A percentile compares a stretch with the other conserved stretches of the same genome.
Conservation (phyloP, 1,284 basidiomycete species). For the Serendipita sp. region DNA sequence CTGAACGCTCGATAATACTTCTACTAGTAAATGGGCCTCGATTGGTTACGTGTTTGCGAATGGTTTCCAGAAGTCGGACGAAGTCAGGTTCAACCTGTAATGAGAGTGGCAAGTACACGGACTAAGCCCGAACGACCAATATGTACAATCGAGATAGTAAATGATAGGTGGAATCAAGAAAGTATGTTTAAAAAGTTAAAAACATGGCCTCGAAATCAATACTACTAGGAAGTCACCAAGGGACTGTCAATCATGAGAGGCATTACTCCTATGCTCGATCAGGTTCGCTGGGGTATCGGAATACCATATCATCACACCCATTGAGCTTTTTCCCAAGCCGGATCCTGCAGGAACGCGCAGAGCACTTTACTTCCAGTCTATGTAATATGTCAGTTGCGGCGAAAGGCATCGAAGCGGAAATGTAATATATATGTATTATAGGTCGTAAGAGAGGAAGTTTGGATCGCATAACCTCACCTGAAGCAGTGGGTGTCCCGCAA, state of each 20-base stretch:
- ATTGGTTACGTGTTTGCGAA: background rate
- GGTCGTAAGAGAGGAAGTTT: background rate
- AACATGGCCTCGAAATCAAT: background rate
- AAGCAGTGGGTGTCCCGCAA: conserved; percentile 90
- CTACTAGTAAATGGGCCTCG: no score
- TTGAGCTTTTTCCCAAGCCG: conserved; percentile 66
- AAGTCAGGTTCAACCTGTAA: background rate
- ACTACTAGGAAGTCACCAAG: background rate
- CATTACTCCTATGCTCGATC: background rate
- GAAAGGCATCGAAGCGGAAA: background rate
- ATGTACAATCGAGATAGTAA: no score
- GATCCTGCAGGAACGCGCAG: conserved; percentile 90
- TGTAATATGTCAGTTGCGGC: background rate
- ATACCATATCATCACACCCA: conserved; percentile 36
- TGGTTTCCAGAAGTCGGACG: background rate
- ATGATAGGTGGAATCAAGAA: background rate
- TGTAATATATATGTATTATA: background rate
- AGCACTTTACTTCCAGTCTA: conserved; percentile 95
- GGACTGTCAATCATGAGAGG: no score
- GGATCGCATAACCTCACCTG: conserved; percentile 46
- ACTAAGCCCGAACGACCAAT: no score
- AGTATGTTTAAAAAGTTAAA: background rate
- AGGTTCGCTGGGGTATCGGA: background rate
- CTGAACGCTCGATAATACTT: no score
- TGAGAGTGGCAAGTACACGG: background rate